Evolutionary conservation across 2,329 filamentous ascomycete genomes (phyloP), one percentile per base, ranked within the genome.

Genomic region (Septoria petroselini): DNA sequence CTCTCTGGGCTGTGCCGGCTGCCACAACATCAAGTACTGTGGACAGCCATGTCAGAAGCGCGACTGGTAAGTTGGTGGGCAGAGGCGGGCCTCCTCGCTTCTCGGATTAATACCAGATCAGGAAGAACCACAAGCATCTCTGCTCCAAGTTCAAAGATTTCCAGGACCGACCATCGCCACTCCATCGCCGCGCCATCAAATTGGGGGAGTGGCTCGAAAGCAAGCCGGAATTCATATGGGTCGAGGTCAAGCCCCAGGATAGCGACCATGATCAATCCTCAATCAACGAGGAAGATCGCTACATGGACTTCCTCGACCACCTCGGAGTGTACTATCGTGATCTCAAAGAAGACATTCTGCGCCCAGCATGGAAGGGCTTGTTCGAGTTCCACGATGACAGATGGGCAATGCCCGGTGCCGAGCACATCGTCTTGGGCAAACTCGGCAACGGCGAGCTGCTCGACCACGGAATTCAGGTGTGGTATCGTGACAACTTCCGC

Each of bases 1-100:
- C 21, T 21, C 47, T 4, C 75, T 58, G 1, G 72, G 75, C 54
- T 76, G 74, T 2, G 71, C 70, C 27, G 72, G 65, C 54, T 74
- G 75, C 73, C 73, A 76, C 54, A 70, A 74, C 3, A 75, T 60
- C 7, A 75, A 55, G 48, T 76, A 76, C 57, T 76, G 73, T 17
- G 50, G 40, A 14, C 9, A n/a, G 14, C 19, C 27, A 18, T 50
- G 47, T n/a, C 47, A 50, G 34, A 25, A 38, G 19, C 18, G n/a
- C 7, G 47, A 50, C 25, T 50, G 47, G 47, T 45, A 11, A 25
- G 41, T 17, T 4, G 11, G 7, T 40, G 17, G 11, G 7, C 8
- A 23, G 2, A 6, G 3, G 5, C 18, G 5, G 37, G n/a, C 17
- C 37, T n/a, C n/a, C n/a, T n/a, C n/a, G n/a, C n/a, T n/a, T n/a